A percentile compares a stretch with the other conserved stretches of the same genome.
These are phyloP conservation scores for Cryphonectria radicalis DNA, from an alignment of 2,329 filamentous ascomycete genomes.

Conservation along the genomic window DNA sequence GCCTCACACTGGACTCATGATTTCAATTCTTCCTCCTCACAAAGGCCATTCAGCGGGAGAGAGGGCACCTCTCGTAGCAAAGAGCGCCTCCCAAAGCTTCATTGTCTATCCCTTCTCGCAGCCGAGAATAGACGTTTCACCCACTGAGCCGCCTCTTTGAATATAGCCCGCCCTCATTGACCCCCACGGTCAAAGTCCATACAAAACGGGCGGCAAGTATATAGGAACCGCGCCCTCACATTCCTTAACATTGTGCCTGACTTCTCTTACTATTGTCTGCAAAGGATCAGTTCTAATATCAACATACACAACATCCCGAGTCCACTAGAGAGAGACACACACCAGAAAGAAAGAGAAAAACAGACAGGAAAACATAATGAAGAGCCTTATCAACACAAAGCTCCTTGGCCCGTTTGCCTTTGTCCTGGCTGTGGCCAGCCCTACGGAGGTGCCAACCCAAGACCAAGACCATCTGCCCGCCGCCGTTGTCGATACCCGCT, in stretches of 20 bases:
- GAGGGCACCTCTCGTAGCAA: background rate
- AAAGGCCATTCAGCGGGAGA: background rate
- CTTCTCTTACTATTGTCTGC: constrained; percentile 13
- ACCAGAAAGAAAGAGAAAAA: background rate
- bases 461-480: background rate
- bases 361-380: background rate
- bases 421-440: background rate
- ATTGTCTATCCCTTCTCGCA: background rate
- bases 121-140: background rate
- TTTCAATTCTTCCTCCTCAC: background rate
- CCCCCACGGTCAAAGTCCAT: background rate
- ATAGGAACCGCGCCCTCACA: background rate
- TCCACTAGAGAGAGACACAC: background rate
- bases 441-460: background rate
- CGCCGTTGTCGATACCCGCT: background rate
- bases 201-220: background rate
- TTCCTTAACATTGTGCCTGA: constrained; percentile 10
- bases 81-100: background rate
- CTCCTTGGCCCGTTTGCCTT: background rate
- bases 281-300: constrained; percentile 7
- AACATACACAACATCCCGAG: background rate
- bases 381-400: background rate
- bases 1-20: background rate
- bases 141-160: background rate
- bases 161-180: background rate